These are phyloP conservation scores for Fusarium buharicum DNA, from an alignment of 2,329 filamentous ascomycete species.

Conservation along the genomic window DNA sequence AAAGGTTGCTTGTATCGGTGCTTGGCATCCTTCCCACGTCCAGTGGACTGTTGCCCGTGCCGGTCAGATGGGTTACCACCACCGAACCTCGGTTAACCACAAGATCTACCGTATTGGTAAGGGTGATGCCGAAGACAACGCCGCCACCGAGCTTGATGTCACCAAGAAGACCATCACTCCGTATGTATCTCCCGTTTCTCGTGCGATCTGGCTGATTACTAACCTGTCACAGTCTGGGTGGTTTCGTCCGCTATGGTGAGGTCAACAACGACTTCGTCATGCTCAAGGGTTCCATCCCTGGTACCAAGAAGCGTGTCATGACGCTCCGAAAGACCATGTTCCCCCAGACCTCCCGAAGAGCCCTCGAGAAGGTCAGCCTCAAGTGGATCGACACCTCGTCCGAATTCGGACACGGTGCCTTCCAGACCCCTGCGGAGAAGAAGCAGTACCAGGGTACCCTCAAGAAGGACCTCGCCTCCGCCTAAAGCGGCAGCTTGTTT, in stretches of 20 bases:
- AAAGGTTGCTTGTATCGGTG: slow-evolving; percentile 99
- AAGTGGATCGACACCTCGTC: slow-evolving; percentile 99
- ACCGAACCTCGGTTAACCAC: slow-evolving; percentile 99
- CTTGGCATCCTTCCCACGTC: slow-evolving; percentile 99
- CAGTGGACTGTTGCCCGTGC: slow-evolving; percentile 99
- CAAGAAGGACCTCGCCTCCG: slow-evolving; percentile 88
- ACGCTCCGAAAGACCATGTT: slow-evolving; percentile 99
- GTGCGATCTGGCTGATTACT: slow-evolving; percentile 39
- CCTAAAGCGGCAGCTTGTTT: slow-evolving; percentile 55
- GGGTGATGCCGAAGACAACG: slow-evolving; percentile 89
- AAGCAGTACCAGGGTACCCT: slow-evolving; percentile 95
- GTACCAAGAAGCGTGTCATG: slow-evolving; percentile 99
- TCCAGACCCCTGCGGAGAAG: slow-evolving; percentile 99
- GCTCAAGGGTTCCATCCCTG: slow-evolving; percentile 96
- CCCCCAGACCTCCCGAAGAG: slow-evolving; percentile 92
- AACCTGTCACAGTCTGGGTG: slow-evolving; percentile 79
- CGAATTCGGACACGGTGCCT: slow-evolving; percentile 99
- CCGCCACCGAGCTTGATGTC: slow-evolving; percentile 93
- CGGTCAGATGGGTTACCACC: slow-evolving; percentile 99
- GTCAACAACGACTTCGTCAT: slow-evolving; percentile 99
- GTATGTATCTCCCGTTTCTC: slow-evolving; percentile 69
- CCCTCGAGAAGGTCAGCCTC: slow-evolving; percentile 98
- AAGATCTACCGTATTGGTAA: slow-evolving; percentile 99
- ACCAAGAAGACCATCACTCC: slow-evolving; percentile 99
- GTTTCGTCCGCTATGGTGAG: slow-evolving; percentile 99